A percentile compares a stretch with the other conserved stretches of the same genome.
These are phyloP conservation scores for Chaetomium olivaceum DNA, from an alignment of 2,329 filamentous ascomycete genomes.

Conservation along the genomic window DNA sequence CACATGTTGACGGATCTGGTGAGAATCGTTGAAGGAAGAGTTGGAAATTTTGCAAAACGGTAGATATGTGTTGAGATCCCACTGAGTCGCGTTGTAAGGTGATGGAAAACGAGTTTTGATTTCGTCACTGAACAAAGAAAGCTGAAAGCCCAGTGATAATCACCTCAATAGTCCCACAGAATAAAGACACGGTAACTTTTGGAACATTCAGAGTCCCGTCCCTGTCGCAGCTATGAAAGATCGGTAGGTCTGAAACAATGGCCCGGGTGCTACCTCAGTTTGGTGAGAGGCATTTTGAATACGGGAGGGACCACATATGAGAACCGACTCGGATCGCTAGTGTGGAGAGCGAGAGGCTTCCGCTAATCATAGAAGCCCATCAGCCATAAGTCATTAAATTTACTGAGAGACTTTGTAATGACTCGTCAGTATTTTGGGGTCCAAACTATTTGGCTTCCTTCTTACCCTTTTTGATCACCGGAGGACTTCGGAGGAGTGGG, in stretches of 20 bases:
- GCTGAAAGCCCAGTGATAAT: not conserved
- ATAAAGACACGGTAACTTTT: not conserved
- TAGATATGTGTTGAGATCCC: not conserved
- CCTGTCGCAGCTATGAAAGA: not conserved
- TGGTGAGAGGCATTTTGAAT: not conserved
- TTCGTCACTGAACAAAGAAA: not conserved
- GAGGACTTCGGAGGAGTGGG: slow-evolving; percentile 5
- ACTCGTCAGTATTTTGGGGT: not conserved
- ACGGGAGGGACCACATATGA: too few relatives aligned
- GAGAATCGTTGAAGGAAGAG: not conserved
- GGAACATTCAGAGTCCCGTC: not conserved
- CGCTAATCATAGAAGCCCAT: too few relatives aligned
- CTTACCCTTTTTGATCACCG: not conserved
- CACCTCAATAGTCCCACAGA: not conserved
- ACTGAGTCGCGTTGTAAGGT: not conserved
- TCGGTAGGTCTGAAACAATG: not conserved
- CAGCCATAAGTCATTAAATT: too few relatives aligned
- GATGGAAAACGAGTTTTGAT: not conserved
- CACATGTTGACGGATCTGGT: slow-evolving; percentile 6
- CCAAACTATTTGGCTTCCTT: not conserved
- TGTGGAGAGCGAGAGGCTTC: not conserved
- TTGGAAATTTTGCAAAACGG: not conserved
- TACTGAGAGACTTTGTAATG: not conserved
- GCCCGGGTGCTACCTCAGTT: not conserved
- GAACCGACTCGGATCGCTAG: too few relatives aligned